phyloP scores from a whole-genome alignment of 192 early-diverging fungal genomes.

The Lunasporangiospora selenospora region DNA sequence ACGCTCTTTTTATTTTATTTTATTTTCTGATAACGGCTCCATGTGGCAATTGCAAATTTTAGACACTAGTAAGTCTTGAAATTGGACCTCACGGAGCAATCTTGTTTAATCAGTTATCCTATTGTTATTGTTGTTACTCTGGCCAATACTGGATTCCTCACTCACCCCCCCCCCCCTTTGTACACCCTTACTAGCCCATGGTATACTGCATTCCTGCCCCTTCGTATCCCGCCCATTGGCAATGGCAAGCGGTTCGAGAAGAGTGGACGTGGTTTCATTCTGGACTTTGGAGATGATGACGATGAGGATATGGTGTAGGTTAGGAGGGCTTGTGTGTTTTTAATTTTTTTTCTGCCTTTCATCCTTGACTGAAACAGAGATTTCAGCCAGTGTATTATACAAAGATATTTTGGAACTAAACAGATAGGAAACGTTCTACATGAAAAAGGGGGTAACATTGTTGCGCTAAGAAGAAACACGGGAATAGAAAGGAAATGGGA shows the following conservation, averaged over 20 bases:
- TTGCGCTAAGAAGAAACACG: no score
- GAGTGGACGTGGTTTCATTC: constrained; percentile 43
- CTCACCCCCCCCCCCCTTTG: neutral
- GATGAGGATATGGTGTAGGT: constrained; percentile 46
- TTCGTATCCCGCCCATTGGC: constrained; percentile 57
- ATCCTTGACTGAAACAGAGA: no score
- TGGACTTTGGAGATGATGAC: constrained; percentile 44
- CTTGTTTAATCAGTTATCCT: neutral
- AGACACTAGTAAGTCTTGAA: neutral
- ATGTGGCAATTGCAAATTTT: neutral
- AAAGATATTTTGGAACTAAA: no score
- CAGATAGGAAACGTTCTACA: no score
- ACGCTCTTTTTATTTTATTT: no score
- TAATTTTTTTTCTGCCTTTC: no score
- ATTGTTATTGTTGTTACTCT: neutral
- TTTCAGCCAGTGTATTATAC: no score
- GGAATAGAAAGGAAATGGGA: no score
- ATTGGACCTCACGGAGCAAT: neutral
- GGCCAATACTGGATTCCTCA: neutral
- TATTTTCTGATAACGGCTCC: neutral
- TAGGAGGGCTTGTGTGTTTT: no score
- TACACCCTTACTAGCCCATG: constrained; percentile 43
- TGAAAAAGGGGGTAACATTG: no score
- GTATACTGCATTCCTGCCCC: constrained; percentile 57
- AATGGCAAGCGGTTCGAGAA: constrained; percentile 52